Evolutionary conservation across 768 basidiomycete species (phyloP).

Genomic region (Mycena kentingensis): DNA sequence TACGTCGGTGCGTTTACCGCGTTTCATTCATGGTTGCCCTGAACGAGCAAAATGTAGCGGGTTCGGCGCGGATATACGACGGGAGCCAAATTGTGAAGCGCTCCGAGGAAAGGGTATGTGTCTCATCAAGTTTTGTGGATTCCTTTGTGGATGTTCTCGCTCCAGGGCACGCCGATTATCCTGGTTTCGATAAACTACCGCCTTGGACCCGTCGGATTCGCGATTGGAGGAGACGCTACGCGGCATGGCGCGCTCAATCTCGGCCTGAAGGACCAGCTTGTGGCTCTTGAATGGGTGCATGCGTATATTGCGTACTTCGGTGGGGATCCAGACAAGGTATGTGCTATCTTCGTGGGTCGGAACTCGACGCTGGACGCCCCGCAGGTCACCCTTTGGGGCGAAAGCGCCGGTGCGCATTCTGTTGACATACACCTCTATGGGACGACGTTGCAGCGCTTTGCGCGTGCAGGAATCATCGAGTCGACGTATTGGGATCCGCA

Average conservation of each 20-base stretch:
- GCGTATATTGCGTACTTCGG: constrained; percentile 61
- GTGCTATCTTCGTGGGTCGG: not conserved
- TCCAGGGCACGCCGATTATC: constrained; percentile 45
- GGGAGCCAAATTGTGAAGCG: constrained; percentile 25
- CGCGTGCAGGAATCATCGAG: constrained; percentile 30
- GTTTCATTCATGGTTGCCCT: not conserved
- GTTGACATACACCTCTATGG: constrained; percentile 43
- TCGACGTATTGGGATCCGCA: constrained; percentile 10
- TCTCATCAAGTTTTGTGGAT: no score
- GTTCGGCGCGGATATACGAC: constrained; percentile 31
- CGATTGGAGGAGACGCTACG: constrained; percentile 43
- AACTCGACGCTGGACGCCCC: not conserved
- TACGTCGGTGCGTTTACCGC: constrained; percentile 9
- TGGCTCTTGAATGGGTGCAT: constrained; percentile 58
- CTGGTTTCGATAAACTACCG: constrained; percentile 53
- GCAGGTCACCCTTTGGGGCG: constrained; percentile 57
- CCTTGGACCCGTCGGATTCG: constrained; percentile 51
- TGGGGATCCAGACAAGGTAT: constrained; percentile 46
- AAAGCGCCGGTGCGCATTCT: constrained; percentile 55
- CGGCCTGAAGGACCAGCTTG: constrained; percentile 47
- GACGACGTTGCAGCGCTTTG: constrained; percentile 33
- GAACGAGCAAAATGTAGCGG: constrained; percentile 3
- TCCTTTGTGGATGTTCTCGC: no score
- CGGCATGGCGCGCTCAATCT: constrained; percentile 44
- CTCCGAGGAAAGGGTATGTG: constrained; percentile 17